Conservation (phyloP, 2,329 filamentous ascomycete species). For the Zymoseptoria passerinii region DNA sequence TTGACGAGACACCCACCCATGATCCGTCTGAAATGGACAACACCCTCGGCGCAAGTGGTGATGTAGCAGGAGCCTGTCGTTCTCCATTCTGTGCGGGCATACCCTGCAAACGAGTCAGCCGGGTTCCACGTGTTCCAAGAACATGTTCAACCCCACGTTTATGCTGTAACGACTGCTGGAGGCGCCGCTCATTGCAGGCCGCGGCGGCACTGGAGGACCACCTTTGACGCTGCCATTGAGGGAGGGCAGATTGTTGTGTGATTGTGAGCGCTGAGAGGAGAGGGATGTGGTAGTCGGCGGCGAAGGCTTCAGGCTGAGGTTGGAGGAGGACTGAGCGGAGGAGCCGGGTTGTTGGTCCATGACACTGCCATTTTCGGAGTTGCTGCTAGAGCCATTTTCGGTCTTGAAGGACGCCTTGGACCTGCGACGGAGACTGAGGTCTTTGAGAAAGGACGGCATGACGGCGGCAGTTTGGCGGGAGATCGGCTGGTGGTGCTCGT, state of each 20-base stretch:
- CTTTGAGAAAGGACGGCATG: slow-evolving; percentile 20
- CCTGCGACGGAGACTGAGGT: slow-evolving; percentile 15
- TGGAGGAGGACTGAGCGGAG: slow-evolving; percentile 56
- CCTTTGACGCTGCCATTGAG: slow-evolving; percentile 38
- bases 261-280: slow-evolving; percentile 49
- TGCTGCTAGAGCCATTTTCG: slow-evolving; percentile 41
- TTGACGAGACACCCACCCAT: slow-evolving; percentile 53
- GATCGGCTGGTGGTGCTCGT: neutral
- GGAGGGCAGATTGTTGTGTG: slow-evolving; percentile 48
- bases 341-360: slow-evolving; percentile 20
- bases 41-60: slow-evolving; percentile 72
- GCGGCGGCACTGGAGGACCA: slow-evolving; percentile 30
- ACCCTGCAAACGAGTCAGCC: slow-evolving; percentile 7
- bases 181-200: slow-evolving; percentile 24
- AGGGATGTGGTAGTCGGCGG: slow-evolving; percentile 64
- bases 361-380: slow-evolving; percentile 43
- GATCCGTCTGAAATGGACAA: slow-evolving; percentile 71
- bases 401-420: slow-evolving; percentile 13
- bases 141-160: slow-evolving; percentile 16
- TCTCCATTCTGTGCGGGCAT: slow-evolving; percentile 20
- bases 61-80: slow-evolving; percentile 40
- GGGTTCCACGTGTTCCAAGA: neutral
- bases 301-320: slow-evolving; percentile 54
- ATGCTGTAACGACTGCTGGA: slow-evolving; percentile 54
- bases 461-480: neutral